Evolutionary conservation across 495 filamentous ascomycete species (phyloP).

Genomic region (Corynascus novoguineensis): DNA sequence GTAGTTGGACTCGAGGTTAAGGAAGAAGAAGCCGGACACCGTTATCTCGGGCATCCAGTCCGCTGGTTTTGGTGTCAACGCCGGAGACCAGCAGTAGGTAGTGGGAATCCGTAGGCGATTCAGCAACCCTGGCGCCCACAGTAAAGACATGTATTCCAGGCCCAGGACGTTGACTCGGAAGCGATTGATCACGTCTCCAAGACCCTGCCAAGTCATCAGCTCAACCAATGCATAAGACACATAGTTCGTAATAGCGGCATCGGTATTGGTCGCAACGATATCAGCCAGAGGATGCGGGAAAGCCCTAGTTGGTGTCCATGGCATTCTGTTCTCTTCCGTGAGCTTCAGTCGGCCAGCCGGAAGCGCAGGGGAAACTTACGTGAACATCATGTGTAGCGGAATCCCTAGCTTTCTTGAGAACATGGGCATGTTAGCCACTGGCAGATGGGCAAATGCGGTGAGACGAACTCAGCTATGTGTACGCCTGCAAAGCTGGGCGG

Average conservation of each 20-base stretch:
- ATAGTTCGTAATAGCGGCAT: constrained; percentile 58
- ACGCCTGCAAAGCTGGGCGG: constrained; percentile 63
- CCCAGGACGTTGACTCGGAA: constrained; percentile 55
- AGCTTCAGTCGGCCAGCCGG: neutral
- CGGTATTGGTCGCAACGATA: constrained; percentile 55
- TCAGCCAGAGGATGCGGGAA: constrained; percentile 70
- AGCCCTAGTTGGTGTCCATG: constrained; percentile 57
- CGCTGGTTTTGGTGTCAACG: constrained; percentile 57
- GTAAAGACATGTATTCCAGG: constrained; percentile 54
- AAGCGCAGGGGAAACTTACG: constrained; percentile 7
- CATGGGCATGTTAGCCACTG: too few relatives aligned
- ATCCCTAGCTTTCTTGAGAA: constrained; percentile 58
- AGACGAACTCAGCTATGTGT: constrained; percentile 61
- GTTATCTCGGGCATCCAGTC: constrained; percentile 61
- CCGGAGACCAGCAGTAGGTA: constrained; percentile 63
- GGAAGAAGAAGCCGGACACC: constrained; percentile 60
- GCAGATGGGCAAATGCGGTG: too few relatives aligned
- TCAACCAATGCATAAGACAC: constrained; percentile 67
- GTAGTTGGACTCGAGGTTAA: constrained; percentile 57
- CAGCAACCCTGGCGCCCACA: constrained; percentile 62
- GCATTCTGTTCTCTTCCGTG: constrained; percentile 33
- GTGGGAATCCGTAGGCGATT: constrained; percentile 57
- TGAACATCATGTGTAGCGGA: constrained; percentile 64
- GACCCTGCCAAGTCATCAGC: constrained; percentile 60
- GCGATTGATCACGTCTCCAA: constrained; percentile 62